Percentiles rank a stretch among this genome's conserved stretches.
These are phyloP conservation scores for Flaveria ramosissima DNA, from an alignment of 129 eudicot species.

Conservation along the genomic window DNA sequence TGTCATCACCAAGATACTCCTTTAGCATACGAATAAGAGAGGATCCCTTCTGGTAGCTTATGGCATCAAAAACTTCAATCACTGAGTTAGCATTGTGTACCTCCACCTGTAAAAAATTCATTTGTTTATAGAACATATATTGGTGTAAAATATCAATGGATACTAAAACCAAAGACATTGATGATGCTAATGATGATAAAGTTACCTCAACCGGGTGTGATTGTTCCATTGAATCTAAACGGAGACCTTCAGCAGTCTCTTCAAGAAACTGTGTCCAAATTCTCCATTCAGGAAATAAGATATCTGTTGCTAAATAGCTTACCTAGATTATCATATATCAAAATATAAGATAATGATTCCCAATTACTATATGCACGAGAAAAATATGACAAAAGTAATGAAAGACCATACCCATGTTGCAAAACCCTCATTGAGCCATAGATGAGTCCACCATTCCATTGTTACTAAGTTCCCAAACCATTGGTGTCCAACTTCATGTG, in stretches of 20 bases:
- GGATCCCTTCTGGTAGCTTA: slow-evolving; percentile 58
- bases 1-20: slow-evolving; percentile 49
- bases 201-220: slow-evolving; percentile 61
- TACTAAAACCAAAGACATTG: background rate
- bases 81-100: slow-evolving; percentile 45
- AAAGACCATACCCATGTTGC: slow-evolving; percentile 53
- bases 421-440: slow-evolving; percentile 72
- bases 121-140: slow-evolving; percentile 3
- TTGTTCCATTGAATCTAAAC: slow-evolving; percentile 46
- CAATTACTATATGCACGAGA: slow-evolving; percentile 11
- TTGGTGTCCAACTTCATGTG: slow-evolving; percentile 66
- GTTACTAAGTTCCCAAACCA: slow-evolving; percentile 71
- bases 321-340: slow-evolving; percentile 37
- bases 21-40: slow-evolving; percentile 52
- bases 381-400: slow-evolving; percentile 3
- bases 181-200: background rate
- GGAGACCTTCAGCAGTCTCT: slow-evolving; percentile 47
- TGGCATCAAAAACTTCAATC: slow-evolving; percentile 49
- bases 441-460: slow-evolving; percentile 73
- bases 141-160: background rate
- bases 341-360: background rate
- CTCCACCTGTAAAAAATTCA: slow-evolving; percentile 47
- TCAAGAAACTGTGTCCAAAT: slow-evolving; percentile 59
- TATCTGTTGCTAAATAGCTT: slow-evolving; percentile 56
- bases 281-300: slow-evolving; percentile 56